Base-by-base conservation (phyloP, 352 stramenopile species). In the Globisporangium irregulare region DNA sequence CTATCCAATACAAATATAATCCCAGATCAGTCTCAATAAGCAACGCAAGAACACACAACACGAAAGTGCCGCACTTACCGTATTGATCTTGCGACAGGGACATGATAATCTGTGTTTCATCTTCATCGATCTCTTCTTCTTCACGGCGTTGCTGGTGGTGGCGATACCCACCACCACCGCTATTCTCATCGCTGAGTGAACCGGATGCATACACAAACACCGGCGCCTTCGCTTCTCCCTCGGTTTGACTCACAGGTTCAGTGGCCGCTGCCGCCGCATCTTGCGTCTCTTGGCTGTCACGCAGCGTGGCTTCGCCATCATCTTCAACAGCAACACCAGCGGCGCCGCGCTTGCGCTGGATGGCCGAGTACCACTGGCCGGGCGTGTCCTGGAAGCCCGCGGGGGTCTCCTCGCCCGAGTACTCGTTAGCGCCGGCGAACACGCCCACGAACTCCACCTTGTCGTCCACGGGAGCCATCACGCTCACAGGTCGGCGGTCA, bases 71-170 rank as follows among this genome's bases (percentile, higher is more conserved):
- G 3, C 29, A 46, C 55, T 64, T 34, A 83, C 76, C 73, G 25
- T 83, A 73, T 46, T 77, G 78, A 20, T 89, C 82, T 64, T 91
- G 76, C 0, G 82, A 92, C 32, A 88, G 70, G 59, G 84, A 87
- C 80, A 92, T 92, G 48, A 83, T 57, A 66, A 94, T 94, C 76
- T 94, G 86, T 50, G 86, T 94, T 76, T 92, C 86, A 32, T 94
- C 84, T 64, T 92, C 86, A 53, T 93, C 86, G 14, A 88, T 74
- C 18, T 86, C 78, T 4, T 84, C 77, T 3, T 68, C 46, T 25
- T 55, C 51, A 1, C 51, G 41, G 15, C 41, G 60, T n/a, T 82
- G 67, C 59, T 53, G 46, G 1, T 43, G 22, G 12, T 75, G 62
- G 20, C 64, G 54, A 46, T 56, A 61, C 18, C 55, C n/a, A 73